Percentiles rank a stretch among this genome's conserved stretches.
Conservation (phyloP, 495 filamentous ascomycete genomes). For the Rusavskia elegans region DNA sequence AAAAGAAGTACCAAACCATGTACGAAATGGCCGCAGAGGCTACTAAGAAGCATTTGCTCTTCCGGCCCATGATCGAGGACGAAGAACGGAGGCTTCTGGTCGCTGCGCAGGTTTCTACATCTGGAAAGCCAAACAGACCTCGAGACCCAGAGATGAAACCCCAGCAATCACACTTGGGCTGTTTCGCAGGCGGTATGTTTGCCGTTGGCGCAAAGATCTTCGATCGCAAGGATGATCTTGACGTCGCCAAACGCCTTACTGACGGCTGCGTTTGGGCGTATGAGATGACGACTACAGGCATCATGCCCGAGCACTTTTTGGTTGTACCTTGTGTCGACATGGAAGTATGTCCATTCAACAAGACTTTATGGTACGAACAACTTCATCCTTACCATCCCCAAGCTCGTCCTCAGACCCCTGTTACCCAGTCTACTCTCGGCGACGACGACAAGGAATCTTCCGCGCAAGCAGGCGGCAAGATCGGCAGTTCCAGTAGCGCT, state of each 20-base stretch:
- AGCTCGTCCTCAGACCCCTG: not conserved
- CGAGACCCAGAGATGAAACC: conserved; percentile 7
- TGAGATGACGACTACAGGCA: conserved; percentile 59
- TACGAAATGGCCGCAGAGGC: conserved; percentile 57
- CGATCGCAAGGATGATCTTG: conserved; percentile 57
- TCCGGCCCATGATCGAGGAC: conserved; percentile 66
- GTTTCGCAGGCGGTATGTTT: conserved; percentile 90
- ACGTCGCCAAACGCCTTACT: conserved; percentile 66
- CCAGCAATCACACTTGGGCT: conserved; percentile 66
- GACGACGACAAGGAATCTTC: not conserved
- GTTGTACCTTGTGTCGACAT: conserved; percentile 51
- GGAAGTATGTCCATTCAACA: conserved; percentile 59
- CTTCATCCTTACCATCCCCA: conserved; percentile 31
- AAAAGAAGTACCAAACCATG: conserved; percentile 67
- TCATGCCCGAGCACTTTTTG: conserved; percentile 73
- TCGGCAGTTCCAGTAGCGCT: conserved; percentile 14
- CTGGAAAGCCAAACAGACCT: not conserved
- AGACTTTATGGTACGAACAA: conserved; percentile 43
- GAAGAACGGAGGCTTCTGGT: conserved; percentile 60
- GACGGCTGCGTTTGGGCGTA: conserved; percentile 96
- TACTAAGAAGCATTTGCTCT: conserved; percentile 63
- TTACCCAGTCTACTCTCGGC: not conserved
- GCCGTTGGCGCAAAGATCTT: conserved; percentile 83
- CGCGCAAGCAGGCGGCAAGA: not conserved
- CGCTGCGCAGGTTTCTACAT: conserved; percentile 27